Evolutionary conservation across 352 stramenopile species (phyloP), one percentile per base, ranked within the genome.

Genomic region (Pythium insidiosum): DNA sequence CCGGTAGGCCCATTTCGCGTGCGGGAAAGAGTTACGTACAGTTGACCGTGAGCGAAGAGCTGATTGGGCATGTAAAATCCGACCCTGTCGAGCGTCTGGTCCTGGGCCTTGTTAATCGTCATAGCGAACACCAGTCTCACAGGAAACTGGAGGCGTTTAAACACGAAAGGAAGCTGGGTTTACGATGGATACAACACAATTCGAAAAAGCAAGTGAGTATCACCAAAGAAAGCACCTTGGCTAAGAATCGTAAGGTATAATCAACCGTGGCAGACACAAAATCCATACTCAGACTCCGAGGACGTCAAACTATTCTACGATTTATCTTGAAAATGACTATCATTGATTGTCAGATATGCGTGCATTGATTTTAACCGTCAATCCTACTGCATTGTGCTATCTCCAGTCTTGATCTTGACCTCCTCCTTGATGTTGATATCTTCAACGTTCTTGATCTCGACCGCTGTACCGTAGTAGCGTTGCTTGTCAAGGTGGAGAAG

Each of bases 41-140:
- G 38, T 19, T 62, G 53, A 7, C 42, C 34, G 37, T 57, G 47
- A 9, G 41, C 40, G 31, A 62, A 57, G 24, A 50, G 21, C 16
- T 38, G 18, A 16, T 39, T 39, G 16, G 23, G 41, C 11, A 60
- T 30, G 30, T 43, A 56, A 22, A 55, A 36, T 12, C 43, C 48
- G 5, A 59, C 48, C 7, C 16, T 43, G 20, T 55, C 39, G 16
- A 59, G 41, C 5, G 50, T 54, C 33, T 64, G 50, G 7, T 40
- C 50, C 56, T 56, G 49, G 9, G 44, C 30, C 26, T 60, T 64
- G 40, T 64, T 60, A 35, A 64, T 53, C 7, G 48, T 56, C 56
- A 64, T 64, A 0, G 34, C 39, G 37, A 59, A 56, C 18, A 38
- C 50, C n/a, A 59, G 45, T 11, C 45, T 38, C 7, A 58, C 49